Conservation (phyloP, 2,329 filamentous ascomycete species). For the Xylariales sp. region DNA sequence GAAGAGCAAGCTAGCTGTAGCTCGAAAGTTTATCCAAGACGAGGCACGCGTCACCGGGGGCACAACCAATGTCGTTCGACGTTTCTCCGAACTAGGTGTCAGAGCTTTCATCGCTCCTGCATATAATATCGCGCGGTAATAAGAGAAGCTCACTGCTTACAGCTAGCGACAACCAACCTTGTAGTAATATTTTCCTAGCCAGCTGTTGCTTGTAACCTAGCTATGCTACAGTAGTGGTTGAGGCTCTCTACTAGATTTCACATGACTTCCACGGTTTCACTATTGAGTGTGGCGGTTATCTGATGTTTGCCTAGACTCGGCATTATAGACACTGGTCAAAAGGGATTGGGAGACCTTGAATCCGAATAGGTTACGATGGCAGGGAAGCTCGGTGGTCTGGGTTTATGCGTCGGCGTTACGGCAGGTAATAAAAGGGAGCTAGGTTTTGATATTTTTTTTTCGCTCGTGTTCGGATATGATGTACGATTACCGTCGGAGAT, state of each 20-base stretch:
- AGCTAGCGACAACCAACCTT: slow-evolving; percentile 25
- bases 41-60: slow-evolving; percentile 72
- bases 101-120: slow-evolving; percentile 68
- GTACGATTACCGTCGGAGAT: slow-evolving; percentile 38
- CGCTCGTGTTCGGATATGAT: slow-evolving; percentile 37
- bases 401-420: slow-evolving; percentile 39
- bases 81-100: slow-evolving; percentile 75
- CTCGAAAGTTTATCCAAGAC: slow-evolving; percentile 75
- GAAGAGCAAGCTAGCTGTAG: slow-evolving; percentile 74
- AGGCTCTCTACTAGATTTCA: slow-evolving; percentile 31
- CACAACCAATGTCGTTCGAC: slow-evolving; percentile 78
- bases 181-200: slow-evolving; percentile 32
- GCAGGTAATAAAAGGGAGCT: slow-evolving; percentile 30
- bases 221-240: slow-evolving; percentile 22
- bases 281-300: slow-evolving; percentile 26
- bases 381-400: slow-evolving; percentile 17
- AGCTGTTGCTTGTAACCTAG: slow-evolving; percentile 20
- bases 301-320: slow-evolving; percentile 36
- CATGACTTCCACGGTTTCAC: slow-evolving; percentile 30
- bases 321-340: slow-evolving; percentile 38
- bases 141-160: slow-evolving; percentile 21
- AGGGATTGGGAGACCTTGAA: slow-evolving; percentile 25
- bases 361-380: slow-evolving; percentile 22
- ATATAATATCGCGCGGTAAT: slow-evolving; percentile 56
- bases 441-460: slow-evolving; percentile 17